Conservation (phyloP, 2,329 filamentous ascomycete species). For the Neofusicoccum sp. region DNA sequence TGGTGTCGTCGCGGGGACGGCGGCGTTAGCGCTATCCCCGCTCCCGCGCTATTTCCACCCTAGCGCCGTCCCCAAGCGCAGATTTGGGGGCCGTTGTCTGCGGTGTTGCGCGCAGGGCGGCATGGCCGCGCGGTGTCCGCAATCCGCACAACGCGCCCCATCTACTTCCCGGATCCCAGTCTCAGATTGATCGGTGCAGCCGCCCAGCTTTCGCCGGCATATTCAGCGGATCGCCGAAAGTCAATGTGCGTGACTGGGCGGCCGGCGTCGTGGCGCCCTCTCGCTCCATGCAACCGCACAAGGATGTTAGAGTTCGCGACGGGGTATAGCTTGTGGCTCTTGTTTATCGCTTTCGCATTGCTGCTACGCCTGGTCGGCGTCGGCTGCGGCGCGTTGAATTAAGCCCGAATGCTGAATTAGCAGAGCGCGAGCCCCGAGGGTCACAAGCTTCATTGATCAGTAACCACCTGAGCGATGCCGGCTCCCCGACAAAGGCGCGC, state of each 20-base stretch:
- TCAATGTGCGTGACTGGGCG: not conserved
- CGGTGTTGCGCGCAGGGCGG: slow-evolving; percentile 5
- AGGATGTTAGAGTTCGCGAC: not conserved
- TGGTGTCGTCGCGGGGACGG: not conserved
- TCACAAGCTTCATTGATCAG: not conserved
- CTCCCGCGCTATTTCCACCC: not conserved
- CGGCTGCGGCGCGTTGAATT: slow-evolving; percentile 6
- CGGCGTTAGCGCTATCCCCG: slow-evolving; percentile 11
- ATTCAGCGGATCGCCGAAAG: slow-evolving; percentile 2
- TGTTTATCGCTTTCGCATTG: slow-evolving; percentile 2
- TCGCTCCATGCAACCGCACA: slow-evolving; percentile 4
- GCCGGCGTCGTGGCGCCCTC: not conserved
- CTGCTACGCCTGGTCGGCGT: not conserved
- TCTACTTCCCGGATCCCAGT: not conserved
- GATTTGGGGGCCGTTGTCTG: not conserved
- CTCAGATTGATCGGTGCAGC: not conserved
- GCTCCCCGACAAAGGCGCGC: not conserved
- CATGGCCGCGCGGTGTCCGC: slow-evolving; percentile 2
- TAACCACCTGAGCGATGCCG: no score
- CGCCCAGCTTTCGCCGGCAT: not conserved
- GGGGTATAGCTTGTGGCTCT: not conserved
- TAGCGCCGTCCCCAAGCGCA: not conserved
- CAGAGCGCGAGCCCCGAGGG: not conserved
- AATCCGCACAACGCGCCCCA: not conserved
- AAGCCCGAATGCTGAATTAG: not conserved